Conservation (phyloP, 163 green algal species). For the Chlorella variabilis region DNA sequence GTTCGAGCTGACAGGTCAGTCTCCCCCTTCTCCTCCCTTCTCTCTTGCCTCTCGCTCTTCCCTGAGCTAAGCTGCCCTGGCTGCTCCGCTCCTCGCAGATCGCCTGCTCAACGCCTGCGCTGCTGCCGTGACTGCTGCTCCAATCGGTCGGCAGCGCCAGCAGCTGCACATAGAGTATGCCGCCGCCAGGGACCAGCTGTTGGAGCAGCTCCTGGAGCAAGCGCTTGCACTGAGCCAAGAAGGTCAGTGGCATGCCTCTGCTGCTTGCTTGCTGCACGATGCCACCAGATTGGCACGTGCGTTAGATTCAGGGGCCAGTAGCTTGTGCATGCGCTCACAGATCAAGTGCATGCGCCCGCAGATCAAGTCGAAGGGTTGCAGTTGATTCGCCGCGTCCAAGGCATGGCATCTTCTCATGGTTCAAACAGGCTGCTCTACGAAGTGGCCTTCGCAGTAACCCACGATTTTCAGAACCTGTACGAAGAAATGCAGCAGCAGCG, state of each 20-base stretch:
- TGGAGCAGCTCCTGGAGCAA: slow-evolving; percentile 19
- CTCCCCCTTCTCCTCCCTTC: no score
- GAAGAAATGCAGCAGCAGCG: slow-evolving; percentile 27
- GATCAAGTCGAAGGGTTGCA: no score
- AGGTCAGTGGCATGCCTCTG: neutral
- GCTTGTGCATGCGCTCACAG: no score
- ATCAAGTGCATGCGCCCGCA: no score
- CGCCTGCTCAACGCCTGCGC: slow-evolving; percentile 20
- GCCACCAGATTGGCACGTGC: no score
- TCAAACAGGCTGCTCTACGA: neutral
- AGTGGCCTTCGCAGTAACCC: neutral
- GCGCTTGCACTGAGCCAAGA: neutral
- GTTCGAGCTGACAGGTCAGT: slow-evolving; percentile 7
- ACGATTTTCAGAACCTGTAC: neutral
- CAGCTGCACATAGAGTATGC: neutral
- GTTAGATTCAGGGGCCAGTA: no score
- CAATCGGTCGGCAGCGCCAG: slow-evolving; percentile 4
- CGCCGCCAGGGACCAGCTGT: neutral
- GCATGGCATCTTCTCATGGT: neutral
- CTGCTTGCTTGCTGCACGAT: no score
- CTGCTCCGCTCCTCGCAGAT: neutral
- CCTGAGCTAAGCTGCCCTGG: no score
- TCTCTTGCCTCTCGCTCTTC: no score
- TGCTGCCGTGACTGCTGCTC: neutral
- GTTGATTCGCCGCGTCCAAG: neutral